phyloP scores from a whole-genome alignment of 1,139 yeast species.

The Chernovozyma aurita region DNA sequence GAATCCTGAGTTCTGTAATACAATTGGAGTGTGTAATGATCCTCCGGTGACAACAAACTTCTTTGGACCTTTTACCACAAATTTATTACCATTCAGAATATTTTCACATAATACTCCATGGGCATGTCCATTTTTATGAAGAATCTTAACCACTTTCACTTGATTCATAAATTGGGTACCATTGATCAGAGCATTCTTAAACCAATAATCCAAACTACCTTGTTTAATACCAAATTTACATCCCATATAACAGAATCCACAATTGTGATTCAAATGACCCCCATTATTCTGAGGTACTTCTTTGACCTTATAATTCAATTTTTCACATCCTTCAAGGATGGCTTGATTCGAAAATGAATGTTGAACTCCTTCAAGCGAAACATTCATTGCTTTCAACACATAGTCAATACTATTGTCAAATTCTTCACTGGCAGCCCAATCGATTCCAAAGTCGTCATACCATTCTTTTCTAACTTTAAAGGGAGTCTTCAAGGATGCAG shows the following conservation, averaged over 20 bases:
- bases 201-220: slow-evolving; percentile 52
- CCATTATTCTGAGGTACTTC: slow-evolving; percentile 51
- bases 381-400: slow-evolving; percentile 52
- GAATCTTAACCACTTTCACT: slow-evolving; percentile 37
- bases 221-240: slow-evolving; percentile 53
- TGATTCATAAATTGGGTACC: slow-evolving; percentile 50
- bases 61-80: slow-evolving; percentile 43
- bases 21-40: slow-evolving; percentile 47
- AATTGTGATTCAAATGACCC: slow-evolving; percentile 38
- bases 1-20: slow-evolving; percentile 50
- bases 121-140: slow-evolving; percentile 42
- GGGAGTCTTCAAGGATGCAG: slow-evolving; percentile 53
- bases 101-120: slow-evolving; percentile 38
- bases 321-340: slow-evolving; percentile 43
- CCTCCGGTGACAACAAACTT: slow-evolving; percentile 49
- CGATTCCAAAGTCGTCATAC: slow-evolving; percentile 45
- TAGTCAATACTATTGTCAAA: slow-evolving; percentile 47
- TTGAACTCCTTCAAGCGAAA: slow-evolving; percentile 30
- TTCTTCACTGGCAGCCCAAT: slow-evolving; percentile 43
- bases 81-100: slow-evolving; percentile 21
- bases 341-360: slow-evolving; percentile 49
- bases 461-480: slow-evolving; percentile 53
- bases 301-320: slow-evolving; percentile 42
- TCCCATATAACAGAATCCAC: slow-evolving; percentile 54
- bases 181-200: slow-evolving; percentile 44